Base-by-base conservation (phyloP, 1,284 basidiomycete species). In the Malassezia globosa region DNA sequence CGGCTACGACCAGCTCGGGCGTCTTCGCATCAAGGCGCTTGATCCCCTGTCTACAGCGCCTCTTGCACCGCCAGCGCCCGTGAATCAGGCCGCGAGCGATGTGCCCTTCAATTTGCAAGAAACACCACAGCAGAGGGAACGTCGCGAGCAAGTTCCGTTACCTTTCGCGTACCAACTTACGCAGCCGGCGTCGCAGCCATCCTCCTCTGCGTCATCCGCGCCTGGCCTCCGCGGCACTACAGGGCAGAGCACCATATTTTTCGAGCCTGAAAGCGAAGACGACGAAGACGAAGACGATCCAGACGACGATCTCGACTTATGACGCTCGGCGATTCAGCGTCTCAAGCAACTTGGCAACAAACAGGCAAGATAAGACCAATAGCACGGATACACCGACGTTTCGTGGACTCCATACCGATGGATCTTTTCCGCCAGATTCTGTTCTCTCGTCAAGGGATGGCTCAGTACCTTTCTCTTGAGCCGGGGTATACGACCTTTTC, bases 311-410 rank as follows among this genome's bases (percentile, higher is more conserved):
- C 41, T 66, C 29, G 64, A 66, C 42, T 47, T 66, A 21, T 64
- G 43, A 25, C 23, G 29, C 24, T 19, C n/a, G 22, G 22, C 24
- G 24, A 18, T 25, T 22, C 48, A 68, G 41, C 31, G 25, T 35
- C 11, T 48, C 47, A 10, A 74, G 78, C 67, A 78, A 78, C 54
- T 46, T 46, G 2, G 21, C 37, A 0, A 27, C 44, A 33, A 46
- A 46, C 34, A 46, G 26, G 37, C 44, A 34, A 1, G 36, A 21
- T 8, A 46, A 27, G 18, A 46, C 44, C 29, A 31, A 8, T 8
- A 31, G 10, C 29, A 31, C 29, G 29, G 29, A 31, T 8, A 31
- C 10, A 10, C 29, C 29, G 8, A 31, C 29, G n/a, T 31, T 31
- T 8, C 29, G 29, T n/a, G 29, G 29, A 31, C n/a, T 31, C 29